Evolutionary conservation across 2,329 filamentous ascomycete species (phyloP), one percentile per base, ranked within the genome.

Genomic region (Botrytis hyacinthi): DNA sequence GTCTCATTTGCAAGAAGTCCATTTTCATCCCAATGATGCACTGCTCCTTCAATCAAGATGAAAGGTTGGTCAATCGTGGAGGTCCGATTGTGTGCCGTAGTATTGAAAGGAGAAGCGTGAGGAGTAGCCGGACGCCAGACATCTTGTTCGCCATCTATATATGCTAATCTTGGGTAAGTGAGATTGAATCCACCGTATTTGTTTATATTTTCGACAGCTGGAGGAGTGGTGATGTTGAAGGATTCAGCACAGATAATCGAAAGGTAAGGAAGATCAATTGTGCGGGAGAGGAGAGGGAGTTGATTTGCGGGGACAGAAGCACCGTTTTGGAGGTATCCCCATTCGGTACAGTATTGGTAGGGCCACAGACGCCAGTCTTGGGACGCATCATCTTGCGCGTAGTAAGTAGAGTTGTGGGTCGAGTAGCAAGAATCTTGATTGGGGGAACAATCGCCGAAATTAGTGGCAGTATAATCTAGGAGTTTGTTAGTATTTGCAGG

Each of bases 11-110:
- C 81, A 68, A 90, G 88, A n/a, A 92, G 78, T 0, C 90, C 90
- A 76, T 92, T 91, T 83, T 92, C 90, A 77, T 93, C 92, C 91
- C 92, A 96, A 80, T 95, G 93, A 81, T 97, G 93, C 32, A 95
- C 92, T 0, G 89, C 92, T n/a, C 87, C 87, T 5, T 86, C 83
- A 63, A 97, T 93, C 63, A 95, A 80, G n/a, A 93, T 85, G 76
- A 91, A 92, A 0, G 93, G 93, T 83, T 94, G 87, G 66, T 85
- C 86, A 0, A 84, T 82, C 0, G 92, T 92, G 62, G 87, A 92
- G 22, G 84, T 82, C 32, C 92, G 85, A 44, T 84, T 82, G 0
- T 86, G 84, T 0, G 89, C 86, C 1, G 85, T 87, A n/a, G 42
- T 70, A 51, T 80, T 80, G 61, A 80, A 81, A 0, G 79, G 80